A percentile compares a stretch with the other conserved stretches of the same genome.
Conservation (phyloP, 2,329 filamentous ascomycete genomes). For the Chaetothyriales sp. region DNA sequence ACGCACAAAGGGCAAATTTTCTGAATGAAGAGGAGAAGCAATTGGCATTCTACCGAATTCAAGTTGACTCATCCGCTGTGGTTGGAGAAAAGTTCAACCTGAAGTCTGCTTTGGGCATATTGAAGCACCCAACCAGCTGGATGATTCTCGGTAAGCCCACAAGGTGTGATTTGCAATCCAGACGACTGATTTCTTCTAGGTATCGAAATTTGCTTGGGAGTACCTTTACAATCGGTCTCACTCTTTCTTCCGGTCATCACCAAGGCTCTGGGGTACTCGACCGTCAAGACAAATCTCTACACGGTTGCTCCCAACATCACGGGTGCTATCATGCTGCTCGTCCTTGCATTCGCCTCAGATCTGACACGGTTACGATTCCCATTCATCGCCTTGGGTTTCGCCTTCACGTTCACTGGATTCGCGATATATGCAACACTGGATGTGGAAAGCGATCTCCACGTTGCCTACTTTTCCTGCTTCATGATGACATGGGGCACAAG, state of each 20-base stretch:
- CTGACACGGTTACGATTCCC: slow-evolving; percentile 53
- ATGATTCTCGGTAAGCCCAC: slow-evolving; percentile 30
- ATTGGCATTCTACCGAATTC: slow-evolving; percentile 60
- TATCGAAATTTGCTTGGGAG: slow-evolving; percentile 47
- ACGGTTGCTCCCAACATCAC: slow-evolving; percentile 68
- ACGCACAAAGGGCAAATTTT: slow-evolving; percentile 51
- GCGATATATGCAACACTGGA: slow-evolving; percentile 62
- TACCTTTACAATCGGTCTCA: slow-evolving; percentile 43
- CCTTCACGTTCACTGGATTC: slow-evolving; percentile 63
- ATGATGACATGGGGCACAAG: slow-evolving; percentile 75
- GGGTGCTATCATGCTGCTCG: slow-evolving; percentile 57
- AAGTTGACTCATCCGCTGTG: slow-evolving; percentile 56
- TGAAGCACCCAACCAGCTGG: slow-evolving; percentile 42
- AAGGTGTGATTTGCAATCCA: not conserved
- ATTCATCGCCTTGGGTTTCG: slow-evolving; percentile 60
- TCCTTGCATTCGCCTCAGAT: slow-evolving; percentile 61
- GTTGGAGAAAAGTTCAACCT: slow-evolving; percentile 45
- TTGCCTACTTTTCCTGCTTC: slow-evolving; percentile 64
- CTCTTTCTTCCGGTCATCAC: slow-evolving; percentile 49
- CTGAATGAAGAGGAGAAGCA: slow-evolving; percentile 51
- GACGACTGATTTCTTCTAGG: slow-evolving; percentile 2
- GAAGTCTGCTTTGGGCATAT: slow-evolving; percentile 38
- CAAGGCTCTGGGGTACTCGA: slow-evolving; percentile 36
- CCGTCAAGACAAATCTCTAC: slow-evolving; percentile 62
- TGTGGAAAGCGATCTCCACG: slow-evolving; percentile 44